phyloP scores from a whole-genome alignment of 2,329 filamentous ascomycete genomes.

The Aspergillus phoenicis region DNA sequence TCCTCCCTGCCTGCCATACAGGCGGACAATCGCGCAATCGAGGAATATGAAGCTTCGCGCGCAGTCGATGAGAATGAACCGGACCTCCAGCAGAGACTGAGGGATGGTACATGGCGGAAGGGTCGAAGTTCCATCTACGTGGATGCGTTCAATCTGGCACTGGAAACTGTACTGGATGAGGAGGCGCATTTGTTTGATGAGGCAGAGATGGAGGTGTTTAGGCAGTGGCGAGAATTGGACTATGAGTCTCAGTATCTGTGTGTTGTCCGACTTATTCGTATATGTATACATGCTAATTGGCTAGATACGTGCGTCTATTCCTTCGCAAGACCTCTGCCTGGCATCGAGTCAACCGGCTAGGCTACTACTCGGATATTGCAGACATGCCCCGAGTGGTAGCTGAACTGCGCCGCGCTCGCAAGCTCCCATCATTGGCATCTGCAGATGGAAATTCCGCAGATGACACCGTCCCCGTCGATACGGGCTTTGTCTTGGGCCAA shows the following conservation, averaged over 20 bases:
- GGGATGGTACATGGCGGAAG: slow-evolving; percentile 66
- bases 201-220: slow-evolving; percentile 75
- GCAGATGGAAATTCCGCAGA: slow-evolving; percentile 49
- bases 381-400: slow-evolving; percentile 68
- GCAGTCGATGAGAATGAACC: slow-evolving; percentile 54
- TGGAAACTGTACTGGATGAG: slow-evolving; percentile 86
- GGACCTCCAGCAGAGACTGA: slow-evolving; percentile 54
- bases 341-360: slow-evolving; percentile 78
- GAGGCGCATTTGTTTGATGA: slow-evolving; percentile 85
- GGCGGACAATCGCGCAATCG: slow-evolving; percentile 70
- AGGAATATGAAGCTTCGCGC: slow-evolving; percentile 74
- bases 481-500: slow-evolving; percentile 52
- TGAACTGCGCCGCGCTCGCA: slow-evolving; percentile 61
- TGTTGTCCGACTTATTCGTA: no score
- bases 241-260: slow-evolving; percentile 92
- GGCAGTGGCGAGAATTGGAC: slow-evolving; percentile 68
- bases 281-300: no score
- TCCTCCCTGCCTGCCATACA: slow-evolving; percentile 69
- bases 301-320: slow-evolving; percentile 79
- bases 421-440: slow-evolving; percentile 54
- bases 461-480: slow-evolving; percentile 31
- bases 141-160: slow-evolving; percentile 90
- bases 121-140: slow-evolving; percentile 92
- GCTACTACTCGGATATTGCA: slow-evolving; percentile 80
- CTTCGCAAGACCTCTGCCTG: slow-evolving; percentile 87